Evolutionary conservation across 2,329 filamentous ascomycete genomes (phyloP).

Genomic region (Calonectria honghensis): DNA sequence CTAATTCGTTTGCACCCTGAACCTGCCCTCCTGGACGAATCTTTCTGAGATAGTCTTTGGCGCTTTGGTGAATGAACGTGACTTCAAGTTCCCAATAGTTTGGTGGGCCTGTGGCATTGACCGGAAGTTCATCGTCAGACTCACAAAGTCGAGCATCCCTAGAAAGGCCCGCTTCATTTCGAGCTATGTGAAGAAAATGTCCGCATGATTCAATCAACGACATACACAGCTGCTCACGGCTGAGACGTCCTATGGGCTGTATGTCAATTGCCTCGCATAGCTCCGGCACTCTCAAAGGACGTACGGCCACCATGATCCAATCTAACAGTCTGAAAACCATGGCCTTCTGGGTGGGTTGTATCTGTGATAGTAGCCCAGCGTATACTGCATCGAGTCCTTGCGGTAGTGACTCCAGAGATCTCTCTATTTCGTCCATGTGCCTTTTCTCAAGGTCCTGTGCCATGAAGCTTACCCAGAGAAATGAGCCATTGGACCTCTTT

Average conservation of each 20-base stretch:
- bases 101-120: background rate
- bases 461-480: constrained; percentile 46
- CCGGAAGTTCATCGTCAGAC: background rate
- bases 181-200: constrained; percentile 30
- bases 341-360: background rate
- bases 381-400: constrained; percentile 37
- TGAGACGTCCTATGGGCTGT: background rate
- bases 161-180: background rate
- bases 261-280: constrained; percentile 36
- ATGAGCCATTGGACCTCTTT: constrained; percentile 30
- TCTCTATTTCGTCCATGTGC: constrained; percentile 22
- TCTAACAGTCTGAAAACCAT: background rate
- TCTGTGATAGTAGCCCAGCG: constrained; percentile 9
- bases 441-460: constrained; percentile 36
- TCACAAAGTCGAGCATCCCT: fast-evolving
- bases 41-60: constrained; percentile 9
- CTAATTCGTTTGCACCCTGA: background rate
- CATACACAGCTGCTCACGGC: constrained; percentile 14
- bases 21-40: background rate
- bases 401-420: constrained; percentile 23
- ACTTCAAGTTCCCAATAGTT: constrained; percentile 13
- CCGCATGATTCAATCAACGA: constrained; percentile 34
- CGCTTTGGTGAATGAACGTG: constrained; percentile 4
- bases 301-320: constrained; percentile 29
- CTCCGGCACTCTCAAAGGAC: constrained; percentile 3